Conservation (phyloP, 2,329 filamentous ascomycete genomes). For the Fusarium dlaminii region DNA sequence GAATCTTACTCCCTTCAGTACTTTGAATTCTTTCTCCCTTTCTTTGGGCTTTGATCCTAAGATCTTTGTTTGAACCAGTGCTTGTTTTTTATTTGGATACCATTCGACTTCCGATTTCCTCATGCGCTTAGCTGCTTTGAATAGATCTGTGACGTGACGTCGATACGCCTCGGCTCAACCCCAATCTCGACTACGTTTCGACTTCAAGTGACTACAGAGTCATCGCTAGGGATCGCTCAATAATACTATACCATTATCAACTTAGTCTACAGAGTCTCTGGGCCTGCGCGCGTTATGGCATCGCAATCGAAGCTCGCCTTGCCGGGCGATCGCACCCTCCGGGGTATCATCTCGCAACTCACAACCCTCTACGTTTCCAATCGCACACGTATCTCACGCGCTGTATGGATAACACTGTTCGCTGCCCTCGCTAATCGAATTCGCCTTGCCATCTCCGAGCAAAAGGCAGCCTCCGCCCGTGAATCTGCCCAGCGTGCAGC, state of each 20-base stretch:
- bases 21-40: not conserved
- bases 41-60: not conserved
- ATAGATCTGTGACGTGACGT: constrained; percentile 40
- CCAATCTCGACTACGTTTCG: constrained; percentile 2
- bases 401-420: constrained; percentile 84
- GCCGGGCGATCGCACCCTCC: constrained; percentile 69
- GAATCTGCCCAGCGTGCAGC: constrained; percentile 66
- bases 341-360: constrained; percentile 71
- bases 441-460: constrained; percentile 89
- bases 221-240: not conserved
- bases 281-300: constrained; percentile 64
- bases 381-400: constrained; percentile 83
- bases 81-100: not conserved
- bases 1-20: constrained; percentile 13
- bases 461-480: constrained; percentile 82
- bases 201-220: not conserved
- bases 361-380: constrained; percentile 79
- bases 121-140: constrained; percentile 21
- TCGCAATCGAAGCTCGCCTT: constrained; percentile 77
- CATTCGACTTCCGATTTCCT: constrained; percentile 8
- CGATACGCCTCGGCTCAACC: constrained; percentile 23
- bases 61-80: not conserved
- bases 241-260: not conserved
- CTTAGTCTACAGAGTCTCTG: not conserved
- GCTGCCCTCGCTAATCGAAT: constrained; percentile 86